Percentiles rank a stretch among this genome's conserved stretches.
Evolutionary conservation across 352 stramenopile species (phyloP).

Genomic region (Globisporangium sylvaticum): DNA sequence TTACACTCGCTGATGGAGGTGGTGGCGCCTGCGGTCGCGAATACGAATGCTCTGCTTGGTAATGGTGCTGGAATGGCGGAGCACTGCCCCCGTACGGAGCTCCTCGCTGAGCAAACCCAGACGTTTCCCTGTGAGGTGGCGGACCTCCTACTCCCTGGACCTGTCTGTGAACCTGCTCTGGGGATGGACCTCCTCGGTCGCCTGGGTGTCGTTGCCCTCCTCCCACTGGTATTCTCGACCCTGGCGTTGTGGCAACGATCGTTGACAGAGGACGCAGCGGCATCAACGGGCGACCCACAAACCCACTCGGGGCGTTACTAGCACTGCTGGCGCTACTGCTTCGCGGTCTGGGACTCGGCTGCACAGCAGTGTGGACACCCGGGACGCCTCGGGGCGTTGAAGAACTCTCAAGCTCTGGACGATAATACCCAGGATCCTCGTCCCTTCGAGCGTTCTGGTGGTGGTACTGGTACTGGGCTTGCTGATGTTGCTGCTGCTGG

Average conservation of each 20-base stretch:
- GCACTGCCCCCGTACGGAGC: neutral
- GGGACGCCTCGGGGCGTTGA: neutral
- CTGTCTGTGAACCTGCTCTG: neutral
- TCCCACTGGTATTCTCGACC: slow-evolving; percentile 1
- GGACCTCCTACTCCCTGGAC: no score
- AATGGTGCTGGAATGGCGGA: neutral
- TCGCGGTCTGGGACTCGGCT: neutral
- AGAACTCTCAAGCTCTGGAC: neutral
- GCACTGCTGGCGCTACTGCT: neutral
- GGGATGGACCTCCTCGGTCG: neutral
- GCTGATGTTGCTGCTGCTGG: neutral
- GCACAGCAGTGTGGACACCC: neutral
- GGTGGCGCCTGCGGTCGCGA: neutral
- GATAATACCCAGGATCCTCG: neutral
- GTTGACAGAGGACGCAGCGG: slow-evolving; percentile 9
- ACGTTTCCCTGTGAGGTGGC: neutral
- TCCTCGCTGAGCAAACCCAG: neutral
- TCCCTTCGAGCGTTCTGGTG: neutral
- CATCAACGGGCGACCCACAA: neutral
- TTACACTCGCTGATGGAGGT: neutral
- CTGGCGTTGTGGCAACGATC: slow-evolving; percentile 4
- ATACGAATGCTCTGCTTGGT: neutral
- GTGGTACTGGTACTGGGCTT: neutral
- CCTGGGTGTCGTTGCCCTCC: neutral
- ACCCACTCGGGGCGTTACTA: neutral